Conservation (phyloP, 306 rosid genomes). For the Lagenaria siceraria region DNA sequence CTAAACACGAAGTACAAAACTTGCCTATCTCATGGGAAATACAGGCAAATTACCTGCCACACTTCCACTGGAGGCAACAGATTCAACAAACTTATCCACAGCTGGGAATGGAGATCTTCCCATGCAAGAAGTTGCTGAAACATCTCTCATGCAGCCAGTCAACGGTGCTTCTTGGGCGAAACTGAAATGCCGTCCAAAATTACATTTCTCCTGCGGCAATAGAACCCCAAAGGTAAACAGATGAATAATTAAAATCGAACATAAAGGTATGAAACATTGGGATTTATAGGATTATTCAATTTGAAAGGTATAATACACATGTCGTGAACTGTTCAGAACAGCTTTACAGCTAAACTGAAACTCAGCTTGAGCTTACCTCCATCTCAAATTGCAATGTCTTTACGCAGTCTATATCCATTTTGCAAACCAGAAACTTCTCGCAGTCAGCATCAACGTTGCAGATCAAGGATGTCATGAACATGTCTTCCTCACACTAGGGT, state of each 20-base stretch:
- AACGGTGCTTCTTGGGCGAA: constrained; percentile 22
- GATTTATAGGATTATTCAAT: neutral
- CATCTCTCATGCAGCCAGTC: constrained; percentile 28
- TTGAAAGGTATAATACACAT: neutral
- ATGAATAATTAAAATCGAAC: neutral
- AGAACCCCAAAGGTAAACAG: neutral
- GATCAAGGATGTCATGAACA: constrained; percentile 85
- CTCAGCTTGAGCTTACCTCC: constrained; percentile 44
- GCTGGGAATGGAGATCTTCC: constrained; percentile 77
- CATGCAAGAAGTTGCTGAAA: constrained; percentile 47
- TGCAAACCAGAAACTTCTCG: constrained; percentile 61
- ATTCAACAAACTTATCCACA: constrained; percentile 60
- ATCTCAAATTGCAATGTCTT: constrained; percentile 76
- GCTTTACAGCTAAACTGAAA: constrained; percentile 6
- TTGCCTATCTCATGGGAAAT: neutral
- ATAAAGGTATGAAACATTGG: neutral
- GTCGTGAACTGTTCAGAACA: neutral
- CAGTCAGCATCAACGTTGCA: constrained; percentile 76
- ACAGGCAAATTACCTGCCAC: constrained; percentile 38
- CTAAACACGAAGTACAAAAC: neutral
- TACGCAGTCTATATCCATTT: constrained; percentile 55
- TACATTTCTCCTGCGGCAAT: constrained; percentile 41
- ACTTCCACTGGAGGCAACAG: constrained; percentile 52
- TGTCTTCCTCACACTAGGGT: constrained; percentile 55
- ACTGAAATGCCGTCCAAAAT: constrained; percentile 20